Base-by-base conservation (phyloP, 805 yeast genomes). In the Pichia rugopelliculosa region DNA sequence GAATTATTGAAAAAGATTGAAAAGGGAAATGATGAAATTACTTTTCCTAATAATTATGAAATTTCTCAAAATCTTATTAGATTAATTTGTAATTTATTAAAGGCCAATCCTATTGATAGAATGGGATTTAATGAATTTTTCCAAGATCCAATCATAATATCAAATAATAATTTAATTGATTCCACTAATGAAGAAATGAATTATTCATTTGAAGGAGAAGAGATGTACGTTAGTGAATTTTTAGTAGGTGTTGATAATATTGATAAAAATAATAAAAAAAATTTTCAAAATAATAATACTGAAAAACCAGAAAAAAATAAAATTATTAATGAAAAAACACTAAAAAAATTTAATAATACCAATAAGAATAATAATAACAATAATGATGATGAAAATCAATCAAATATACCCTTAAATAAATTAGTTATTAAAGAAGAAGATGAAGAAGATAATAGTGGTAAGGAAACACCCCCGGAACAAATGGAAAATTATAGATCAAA, bases 81-180 rank as follows among this genome's bases (percentile, higher is more conserved):
- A 47, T 74, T 93, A 54, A 87, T 93, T 23, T 74, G 87, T 50
- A 79, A 86, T 0, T 71, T 93, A 51, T 71, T 93, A 57, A 87
- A 83, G 56, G 84, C 87, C 57, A 84, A 85, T 54, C 96, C 98
- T 5, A 77, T 85, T 3, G 91, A 87, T 60, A 75, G 99, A 58
- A 81, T 91, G 71, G 84, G 91, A 1, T 93, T 88, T 65, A 79
- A 77, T 51, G 98, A 90, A 64, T 88, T 93, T 62, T 93, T 91
- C 66, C 76, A 71, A 44, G 84, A 86, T 63, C 79, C 84, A 10
- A 67, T 88, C 51, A 79, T 88, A 11, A 69, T 71, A 4, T 68
- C 68, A 48, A 25, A 42, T 36, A 83, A 80, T 47, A 39, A 49
- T 22, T 26, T 42, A 15, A 70, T 83, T 46, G 67, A 69, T 40